phyloP scores from a whole-genome alignment of 2,329 filamentous ascomycete genomes.

The Fusarium foetens region DNA sequence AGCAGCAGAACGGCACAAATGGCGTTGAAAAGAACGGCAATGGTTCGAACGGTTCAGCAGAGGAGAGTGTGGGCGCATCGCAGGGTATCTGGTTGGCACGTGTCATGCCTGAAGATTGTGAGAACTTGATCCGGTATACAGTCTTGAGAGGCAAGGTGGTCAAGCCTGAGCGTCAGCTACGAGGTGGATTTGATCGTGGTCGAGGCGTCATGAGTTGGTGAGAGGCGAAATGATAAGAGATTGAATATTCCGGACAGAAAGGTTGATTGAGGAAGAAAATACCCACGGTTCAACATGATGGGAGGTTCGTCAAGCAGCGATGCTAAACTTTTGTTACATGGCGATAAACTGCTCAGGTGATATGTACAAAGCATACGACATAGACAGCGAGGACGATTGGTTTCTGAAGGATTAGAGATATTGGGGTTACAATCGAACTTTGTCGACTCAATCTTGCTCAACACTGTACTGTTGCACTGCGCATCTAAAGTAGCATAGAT shows the following conservation, averaged over 20 bases:
- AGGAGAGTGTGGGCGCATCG: constrained; percentile 68
- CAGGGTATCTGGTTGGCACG: constrained; percentile 95
- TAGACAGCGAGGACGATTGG: neutral
- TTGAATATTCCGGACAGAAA: neutral
- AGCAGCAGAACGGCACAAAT: constrained; percentile 45
- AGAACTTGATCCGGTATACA: constrained; percentile 90
- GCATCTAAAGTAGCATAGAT: neutral
- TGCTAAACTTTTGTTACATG: constrained; percentile 1
- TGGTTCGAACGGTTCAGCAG: constrained; percentile 28
- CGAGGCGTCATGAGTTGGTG: constrained; percentile 90
- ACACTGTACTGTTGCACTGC: neutral
- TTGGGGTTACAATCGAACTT: neutral
- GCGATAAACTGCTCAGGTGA: neutral
- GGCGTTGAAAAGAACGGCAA: constrained; percentile 35
- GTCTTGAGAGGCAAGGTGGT: constrained; percentile 93
- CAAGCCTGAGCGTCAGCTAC: constrained; percentile 84
- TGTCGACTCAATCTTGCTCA: neutral
- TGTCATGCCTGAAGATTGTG: constrained; percentile 87
- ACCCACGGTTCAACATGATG: constrained; percentile 1
- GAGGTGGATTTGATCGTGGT: constrained; percentile 88
- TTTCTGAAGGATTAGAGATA: neutral
- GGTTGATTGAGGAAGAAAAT: constrained; percentile 4
- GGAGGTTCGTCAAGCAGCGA: neutral
- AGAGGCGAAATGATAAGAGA: neutral
- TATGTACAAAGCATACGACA: constrained; percentile 8